A percentile compares a stretch with the other conserved stretches of the same genome.
Evolutionary conservation across 1,284 basidiomycete genomes (phyloP).

Genomic region (Tetrapyrgos nigripes): DNA sequence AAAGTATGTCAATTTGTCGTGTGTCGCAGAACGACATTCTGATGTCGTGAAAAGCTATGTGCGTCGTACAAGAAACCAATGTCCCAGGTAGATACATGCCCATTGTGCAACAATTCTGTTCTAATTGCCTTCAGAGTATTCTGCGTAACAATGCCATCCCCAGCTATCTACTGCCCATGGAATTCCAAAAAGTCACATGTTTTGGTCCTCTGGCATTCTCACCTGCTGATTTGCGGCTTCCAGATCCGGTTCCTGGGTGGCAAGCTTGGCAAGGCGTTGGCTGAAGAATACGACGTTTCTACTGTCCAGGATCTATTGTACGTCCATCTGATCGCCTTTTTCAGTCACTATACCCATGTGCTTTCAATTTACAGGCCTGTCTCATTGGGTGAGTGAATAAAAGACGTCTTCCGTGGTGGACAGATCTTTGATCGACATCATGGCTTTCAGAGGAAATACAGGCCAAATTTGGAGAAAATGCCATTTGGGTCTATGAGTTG

Average conservation of each 20-base stretch:
- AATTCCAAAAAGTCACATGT: conserved; percentile 81
- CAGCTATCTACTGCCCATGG: conserved; percentile 79
- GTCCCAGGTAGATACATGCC: conserved; percentile 68
- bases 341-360: conserved; percentile 26
- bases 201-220: not conserved
- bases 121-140: conserved; percentile 62
- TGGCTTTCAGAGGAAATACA: conserved; percentile 75
- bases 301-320: conserved; percentile 91
- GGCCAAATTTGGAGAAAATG: conserved; percentile 81
- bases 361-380: conserved; percentile 49
- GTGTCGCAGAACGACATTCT: not conserved
- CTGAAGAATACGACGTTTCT: conserved; percentile 86
- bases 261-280: conserved; percentile 90
- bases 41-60: conserved; percentile 59
- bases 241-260: conserved; percentile 96
- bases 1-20: conserved; percentile 62
- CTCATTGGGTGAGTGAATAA: conserved; percentile 8
- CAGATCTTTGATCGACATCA: not conserved
- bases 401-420: not conserved
- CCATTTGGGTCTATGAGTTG: conserved; percentile 92
- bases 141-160: conserved; percentile 85
- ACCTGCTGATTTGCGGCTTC: conserved; percentile 7
- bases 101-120: not conserved
- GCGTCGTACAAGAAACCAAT: conserved; percentile 93
- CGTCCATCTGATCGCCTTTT: conserved; percentile 25